Evolutionary conservation across 2,329 filamentous ascomycete species (phyloP), one percentile per base, ranked within the genome.

Genomic region (Fragosphaeria purpurea): DNA sequence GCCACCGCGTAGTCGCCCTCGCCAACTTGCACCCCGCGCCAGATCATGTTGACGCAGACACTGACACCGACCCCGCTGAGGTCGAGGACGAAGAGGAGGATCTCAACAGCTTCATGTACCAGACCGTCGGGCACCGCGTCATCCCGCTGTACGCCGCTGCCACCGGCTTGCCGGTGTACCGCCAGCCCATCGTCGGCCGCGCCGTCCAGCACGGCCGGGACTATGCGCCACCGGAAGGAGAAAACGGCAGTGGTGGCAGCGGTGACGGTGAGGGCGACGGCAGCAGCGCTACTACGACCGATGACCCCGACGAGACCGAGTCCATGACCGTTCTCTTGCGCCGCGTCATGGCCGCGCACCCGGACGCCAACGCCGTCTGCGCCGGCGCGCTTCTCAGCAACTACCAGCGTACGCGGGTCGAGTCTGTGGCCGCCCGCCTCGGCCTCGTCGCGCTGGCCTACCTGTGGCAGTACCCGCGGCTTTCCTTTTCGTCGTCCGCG

Each of bases 91-190:
- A 76, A 38, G 71, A 74, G 55, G 69, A 76, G 50, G 87, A 97
- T 65, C 76, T 95, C 59, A 88, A 98, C 67, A 96, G 90, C 70
- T 97, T 93, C 81, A 98, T 98, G 93, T 98, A 97, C 73, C 93
- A 98, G 72, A 98, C 93, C 4, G 87, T 96, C 53, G 93, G 93
- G 10, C 88, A 97, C 67, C 77, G 81, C 52, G 73, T 96, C 13
- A 84, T 97, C 51, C 88, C 90, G 3, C 76, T 95, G 12, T 97
- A 96, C 64, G 82, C 83, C 53, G 67, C 78, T 45, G 89, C 88
- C 37, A 82, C 95, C 2, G 81, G 76, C 0, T 74, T 97, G 37
- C 91, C 91, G 31, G 74, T 98, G 2, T 96, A 93, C 67, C 83
- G 93, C 22, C 79, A 83, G 58, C 72, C 80, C 48, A 96, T 97